These are phyloP conservation scores for Trichoderma parareesei DNA, from an alignment of 495 filamentous ascomycete species.

Conservation along the genomic window DNA sequence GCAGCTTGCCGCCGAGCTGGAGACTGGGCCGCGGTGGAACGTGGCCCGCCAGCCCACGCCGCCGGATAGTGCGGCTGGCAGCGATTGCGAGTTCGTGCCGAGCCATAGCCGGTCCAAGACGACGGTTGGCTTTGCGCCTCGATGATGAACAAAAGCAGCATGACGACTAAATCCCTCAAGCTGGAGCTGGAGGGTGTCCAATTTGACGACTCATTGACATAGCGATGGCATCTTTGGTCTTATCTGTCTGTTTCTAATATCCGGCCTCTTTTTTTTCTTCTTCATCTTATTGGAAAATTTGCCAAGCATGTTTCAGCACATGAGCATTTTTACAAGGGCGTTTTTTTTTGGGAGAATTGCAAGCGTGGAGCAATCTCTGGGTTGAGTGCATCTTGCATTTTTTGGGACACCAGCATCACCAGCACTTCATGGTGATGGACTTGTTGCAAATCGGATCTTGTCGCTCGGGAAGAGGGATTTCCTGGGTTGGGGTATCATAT, in stretches of 20 bases:
- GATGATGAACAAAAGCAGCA: neutral
- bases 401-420: neutral
- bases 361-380: neutral
- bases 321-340: neutral
- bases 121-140: neutral
- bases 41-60: slow-evolving; percentile 6
- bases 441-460: too few relatives aligned
- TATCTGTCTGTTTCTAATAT: neutral
- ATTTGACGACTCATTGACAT: slow-evolving; percentile 2
- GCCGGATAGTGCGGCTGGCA: slow-evolving; percentile 1
- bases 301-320: neutral
- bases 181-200: neutral
- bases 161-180: neutral
- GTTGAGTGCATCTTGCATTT: neutral
- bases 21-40: neutral
- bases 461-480: too few relatives aligned
- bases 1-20: slow-evolving; percentile 41
- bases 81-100: slow-evolving; percentile 10
- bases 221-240: neutral
- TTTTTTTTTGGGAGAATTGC: neutral
- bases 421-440: too few relatives aligned
- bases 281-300: neutral
- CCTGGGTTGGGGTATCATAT: too few relatives aligned
- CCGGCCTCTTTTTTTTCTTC: neutral
- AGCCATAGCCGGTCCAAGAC: slow-evolving; percentile 11